Evolutionary conservation across 306 rosid species (phyloP).

Genomic region (Quercus agrifolia): DNA sequence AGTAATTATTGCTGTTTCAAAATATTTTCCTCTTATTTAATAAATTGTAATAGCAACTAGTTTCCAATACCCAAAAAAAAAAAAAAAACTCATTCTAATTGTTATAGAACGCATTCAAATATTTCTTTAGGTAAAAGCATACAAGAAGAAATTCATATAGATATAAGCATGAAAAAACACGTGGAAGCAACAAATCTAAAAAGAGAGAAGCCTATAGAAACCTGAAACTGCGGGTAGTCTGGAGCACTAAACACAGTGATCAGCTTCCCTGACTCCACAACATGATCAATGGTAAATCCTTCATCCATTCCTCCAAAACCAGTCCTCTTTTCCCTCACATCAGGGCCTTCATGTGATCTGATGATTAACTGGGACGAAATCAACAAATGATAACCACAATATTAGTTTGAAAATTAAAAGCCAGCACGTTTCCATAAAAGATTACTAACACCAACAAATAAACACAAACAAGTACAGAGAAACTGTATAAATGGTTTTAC

Average conservation of each 20-base stretch:
- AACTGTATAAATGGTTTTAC: background rate
- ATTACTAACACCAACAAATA: constrained; percentile 20
- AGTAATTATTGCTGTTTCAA: background rate
- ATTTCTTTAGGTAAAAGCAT: background rate
- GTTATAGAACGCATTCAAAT: background rate
- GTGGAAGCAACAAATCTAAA: background rate
- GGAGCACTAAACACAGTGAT: constrained; percentile 91
- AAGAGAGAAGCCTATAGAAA: constrained; percentile 15
- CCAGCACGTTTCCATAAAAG: background rate
- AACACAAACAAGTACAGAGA: background rate
- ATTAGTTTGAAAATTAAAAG: constrained; percentile 21
- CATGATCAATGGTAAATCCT: constrained; percentile 87
- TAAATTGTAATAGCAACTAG: background rate
- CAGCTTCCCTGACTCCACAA: constrained; percentile 86
- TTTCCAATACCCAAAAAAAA: background rate
- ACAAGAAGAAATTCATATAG: background rate
- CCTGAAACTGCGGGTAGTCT: constrained; percentile 97
- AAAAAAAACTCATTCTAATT: background rate
- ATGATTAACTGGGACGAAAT: constrained; percentile 67
- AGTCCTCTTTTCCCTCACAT: constrained; percentile 76
- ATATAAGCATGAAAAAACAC: background rate
- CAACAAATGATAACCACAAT: constrained; percentile 21
- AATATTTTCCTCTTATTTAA: background rate
- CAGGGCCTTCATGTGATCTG: constrained; percentile 95
- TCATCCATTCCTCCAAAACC: constrained; percentile 74